Evolutionary conservation across 257 asterid genomes (phyloP), one percentile per base, ranked within the genome.

Genomic region (Nyctanthes arbortristis): DNA sequence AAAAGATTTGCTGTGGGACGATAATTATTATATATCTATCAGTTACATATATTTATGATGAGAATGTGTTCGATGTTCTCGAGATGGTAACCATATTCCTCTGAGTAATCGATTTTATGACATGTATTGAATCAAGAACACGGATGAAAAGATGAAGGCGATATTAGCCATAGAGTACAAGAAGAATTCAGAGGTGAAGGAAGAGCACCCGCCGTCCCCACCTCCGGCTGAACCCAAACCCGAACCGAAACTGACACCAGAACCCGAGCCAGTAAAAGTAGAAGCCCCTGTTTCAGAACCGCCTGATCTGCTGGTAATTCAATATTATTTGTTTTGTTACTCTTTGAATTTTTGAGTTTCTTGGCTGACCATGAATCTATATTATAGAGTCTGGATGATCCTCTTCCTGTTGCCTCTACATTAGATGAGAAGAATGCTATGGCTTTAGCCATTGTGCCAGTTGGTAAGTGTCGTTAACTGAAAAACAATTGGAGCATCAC

Each of bases 371-470:
- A 24, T 35, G n/a, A 69, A 61, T 61, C 31, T 75, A 65, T 69
- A 49, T 30, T 66, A 60, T 75, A 94, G 99, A 89, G 91, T 67
- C 75, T 91, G 76, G 66, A 85, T 4, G 90, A 88, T 79, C 87
- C 95, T 49, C 25, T 63, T 71, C 95, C 97, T 18, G 96, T 95
- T 49, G 92, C 91, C 56, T 64, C 92, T 31, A 92, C 80, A 80
- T 81, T 94, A 47, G 96, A 94, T 30, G 95, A 91, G 85, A 91
- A 84, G 78, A 94, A 94, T 80, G 86, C 98, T 54, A 29, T 85
- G 87, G 98, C 98, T 77, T 81, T 91, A 73, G 98, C 99, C 68
- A 91, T 94, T 76, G 89, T 94, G 52, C 95, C 99, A 43, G 87
- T 74, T 64, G 93, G 99, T 91, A 82, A 76, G 89, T 71, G 63